phyloP scores from a whole-genome alignment of 768 basidiomycete genomes.

The Agaricus subrufescens region DNA sequence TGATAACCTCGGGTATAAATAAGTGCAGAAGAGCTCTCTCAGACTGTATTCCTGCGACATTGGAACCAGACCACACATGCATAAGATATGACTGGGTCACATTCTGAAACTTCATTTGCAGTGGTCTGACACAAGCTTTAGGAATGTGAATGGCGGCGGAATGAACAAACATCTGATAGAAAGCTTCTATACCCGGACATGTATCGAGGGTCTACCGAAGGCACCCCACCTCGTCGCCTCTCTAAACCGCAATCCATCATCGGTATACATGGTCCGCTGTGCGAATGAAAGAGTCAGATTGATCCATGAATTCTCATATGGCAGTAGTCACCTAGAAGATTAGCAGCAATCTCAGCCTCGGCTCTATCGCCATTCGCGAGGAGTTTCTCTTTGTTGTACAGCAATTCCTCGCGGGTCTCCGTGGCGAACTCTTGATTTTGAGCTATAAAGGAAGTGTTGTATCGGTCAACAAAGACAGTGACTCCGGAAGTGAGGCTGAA shows the following conservation, averaged over 20 bases:
- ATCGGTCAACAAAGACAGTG: background rate
- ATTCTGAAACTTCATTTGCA: background rate
- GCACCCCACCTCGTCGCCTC: conserved; percentile 1
- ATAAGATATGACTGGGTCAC: background rate
- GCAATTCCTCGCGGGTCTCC: conserved; percentile 95
- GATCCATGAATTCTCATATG: conserved; percentile 10
- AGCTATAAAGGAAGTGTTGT: conserved; percentile 40
- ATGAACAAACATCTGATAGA: conserved; percentile 9
- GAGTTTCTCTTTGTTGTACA: conserved; percentile 99
- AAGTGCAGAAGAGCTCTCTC: background rate
- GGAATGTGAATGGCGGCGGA: background rate
- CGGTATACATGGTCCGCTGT: conserved; percentile 87
- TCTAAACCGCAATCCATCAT: conserved; percentile 27
- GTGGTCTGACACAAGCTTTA: background rate
- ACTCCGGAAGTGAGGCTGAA: conserved; percentile 1
- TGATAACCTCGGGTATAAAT: conserved; percentile 9
- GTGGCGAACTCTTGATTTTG: conserved; percentile 98
- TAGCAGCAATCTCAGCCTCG: conserved; percentile 97
- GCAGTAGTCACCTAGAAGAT: conserved; percentile 61
- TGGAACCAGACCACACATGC: background rate
- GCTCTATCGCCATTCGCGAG: conserved; percentile 94
- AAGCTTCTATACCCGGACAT: conserved; percentile 11
- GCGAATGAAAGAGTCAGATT: conserved; percentile 19
- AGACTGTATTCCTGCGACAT: background rate
- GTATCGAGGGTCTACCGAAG: conserved; percentile 10